Conservation (phyloP, 1,284 basidiomycete species). For the Salmacisia buchloeana region DNA sequence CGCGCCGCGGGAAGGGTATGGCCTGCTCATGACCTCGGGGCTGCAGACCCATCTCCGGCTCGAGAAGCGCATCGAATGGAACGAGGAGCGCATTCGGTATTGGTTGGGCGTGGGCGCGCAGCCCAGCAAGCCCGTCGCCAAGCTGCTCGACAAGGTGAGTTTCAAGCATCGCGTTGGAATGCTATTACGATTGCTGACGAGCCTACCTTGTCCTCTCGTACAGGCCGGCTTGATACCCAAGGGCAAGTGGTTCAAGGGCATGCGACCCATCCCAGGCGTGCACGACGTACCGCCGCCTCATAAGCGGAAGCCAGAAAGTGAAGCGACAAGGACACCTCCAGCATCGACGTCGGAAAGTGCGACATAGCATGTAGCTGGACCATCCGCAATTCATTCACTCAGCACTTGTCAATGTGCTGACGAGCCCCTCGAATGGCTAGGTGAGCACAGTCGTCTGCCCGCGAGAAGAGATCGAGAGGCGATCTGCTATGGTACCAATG, state of each 20-base stretch:
- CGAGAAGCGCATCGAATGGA: slow-evolving; percentile 79
- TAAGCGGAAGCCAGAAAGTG: not conserved
- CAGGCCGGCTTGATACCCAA: slow-evolving; percentile 33
- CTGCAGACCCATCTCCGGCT: slow-evolving; percentile 22
- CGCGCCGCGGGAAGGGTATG: slow-evolving; percentile 20
- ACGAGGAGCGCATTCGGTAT: slow-evolving; percentile 78
- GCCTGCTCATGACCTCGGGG: slow-evolving; percentile 33
- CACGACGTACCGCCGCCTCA: not conserved
- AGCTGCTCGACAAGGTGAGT: slow-evolving; percentile 73
- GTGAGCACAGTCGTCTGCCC: too few species aligned
- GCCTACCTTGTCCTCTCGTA: not conserved
- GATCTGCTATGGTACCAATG: too few species aligned
- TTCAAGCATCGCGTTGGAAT: too few species aligned
- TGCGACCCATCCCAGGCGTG: slow-evolving; percentile 8
- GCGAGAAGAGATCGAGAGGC: too few species aligned
- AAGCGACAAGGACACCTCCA: not conserved
- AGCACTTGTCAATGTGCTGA: too few species aligned
- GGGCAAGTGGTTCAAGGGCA: slow-evolving; percentile 39
- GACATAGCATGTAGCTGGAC: too few species aligned
- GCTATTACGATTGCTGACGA: not conserved
- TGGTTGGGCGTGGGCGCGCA: slow-evolving; percentile 81
- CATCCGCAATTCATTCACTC: too few species aligned
- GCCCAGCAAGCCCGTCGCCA: slow-evolving; percentile 72
- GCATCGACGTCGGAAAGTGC: too few species aligned
- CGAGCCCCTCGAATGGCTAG: too few species aligned